A percentile compares a stretch with the other conserved stretches of the same genome.
phyloP scores from a whole-genome alignment of 495 filamentous ascomycete genomes.

The Neurospora sp. region DNA sequence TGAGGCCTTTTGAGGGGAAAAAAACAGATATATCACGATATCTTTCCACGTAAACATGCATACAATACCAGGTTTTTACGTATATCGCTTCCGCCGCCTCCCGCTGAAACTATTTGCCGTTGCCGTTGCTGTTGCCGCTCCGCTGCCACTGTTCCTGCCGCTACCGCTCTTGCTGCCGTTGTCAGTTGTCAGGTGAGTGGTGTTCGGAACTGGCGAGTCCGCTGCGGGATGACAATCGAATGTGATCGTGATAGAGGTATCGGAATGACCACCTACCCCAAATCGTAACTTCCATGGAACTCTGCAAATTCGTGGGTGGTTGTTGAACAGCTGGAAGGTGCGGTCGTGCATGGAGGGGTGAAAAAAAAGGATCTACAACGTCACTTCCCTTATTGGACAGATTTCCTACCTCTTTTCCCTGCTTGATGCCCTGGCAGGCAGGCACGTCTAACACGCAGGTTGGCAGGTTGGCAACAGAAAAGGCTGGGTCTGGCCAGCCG shows the following conservation, averaged over 20 bases:
- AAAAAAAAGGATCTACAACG: background rate
- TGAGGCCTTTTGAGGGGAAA: background rate
- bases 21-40: background rate
- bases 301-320: background rate
- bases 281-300: background rate
- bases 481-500: background rate
- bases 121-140: background rate
- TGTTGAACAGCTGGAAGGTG: background rate
- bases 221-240: background rate
- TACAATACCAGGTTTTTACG: background rate
- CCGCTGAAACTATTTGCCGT: background rate
- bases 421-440: background rate
- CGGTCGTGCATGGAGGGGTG: background rate
- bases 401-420: background rate
- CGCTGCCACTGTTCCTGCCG: background rate
- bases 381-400: background rate
- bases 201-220: background rate
- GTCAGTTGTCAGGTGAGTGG: background rate
- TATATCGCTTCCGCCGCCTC: background rate
- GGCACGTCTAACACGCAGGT: background rate
- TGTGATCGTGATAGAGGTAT: background rate
- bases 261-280: background rate
- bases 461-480: background rate
- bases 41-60: background rate
- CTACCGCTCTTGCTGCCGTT: background rate